Evolutionary conservation across 2,329 filamentous ascomycete genomes (phyloP).

Genomic region (Sordariomycetes sp.): DNA sequence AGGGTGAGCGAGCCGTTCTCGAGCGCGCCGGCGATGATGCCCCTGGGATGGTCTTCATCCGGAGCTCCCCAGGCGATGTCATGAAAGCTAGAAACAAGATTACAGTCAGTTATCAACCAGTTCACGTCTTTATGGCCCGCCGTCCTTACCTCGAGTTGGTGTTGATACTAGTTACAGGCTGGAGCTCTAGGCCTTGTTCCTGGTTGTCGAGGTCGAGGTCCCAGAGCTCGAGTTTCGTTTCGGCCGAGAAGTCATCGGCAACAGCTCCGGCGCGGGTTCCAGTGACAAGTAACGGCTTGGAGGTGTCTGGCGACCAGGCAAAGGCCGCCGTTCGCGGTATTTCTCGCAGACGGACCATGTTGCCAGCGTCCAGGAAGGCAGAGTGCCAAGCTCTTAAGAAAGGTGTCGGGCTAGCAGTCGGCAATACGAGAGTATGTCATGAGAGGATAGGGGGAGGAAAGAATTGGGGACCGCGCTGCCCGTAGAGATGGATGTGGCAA

Average conservation of each 20-base stretch:
- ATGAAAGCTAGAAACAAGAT: slow-evolving; percentile 61
- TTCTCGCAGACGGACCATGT: slow-evolving; percentile 92
- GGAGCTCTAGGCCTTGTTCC: slow-evolving; percentile 67
- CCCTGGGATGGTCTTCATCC: slow-evolving; percentile 63
- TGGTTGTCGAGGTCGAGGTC: slow-evolving; percentile 73
- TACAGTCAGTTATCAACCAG: neutral
- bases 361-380: slow-evolving; percentile 11
- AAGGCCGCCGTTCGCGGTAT: slow-evolving; percentile 95
- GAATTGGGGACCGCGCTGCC: slow-evolving; percentile 1
- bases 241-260: slow-evolving; percentile 93
- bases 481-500: neutral
- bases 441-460: neutral
- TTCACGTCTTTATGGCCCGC: neutral
- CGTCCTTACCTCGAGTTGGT: slow-evolving; percentile 70
- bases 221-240: slow-evolving; percentile 94
- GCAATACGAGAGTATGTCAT: neutral
- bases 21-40: slow-evolving; percentile 87
- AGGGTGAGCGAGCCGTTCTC: slow-evolving; percentile 90
- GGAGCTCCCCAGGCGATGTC: slow-evolving; percentile 90
- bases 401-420: neutral
- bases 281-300: slow-evolving; percentile 73
- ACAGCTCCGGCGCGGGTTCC: slow-evolving; percentile 92
- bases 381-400: neutral
- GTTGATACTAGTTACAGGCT: slow-evolving; percentile 69
- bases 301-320: slow-evolving; percentile 80